Evolutionary conservation across 495 filamentous ascomycete species (phyloP).

Genomic region (Aspergillus bertholletiae): DNA sequence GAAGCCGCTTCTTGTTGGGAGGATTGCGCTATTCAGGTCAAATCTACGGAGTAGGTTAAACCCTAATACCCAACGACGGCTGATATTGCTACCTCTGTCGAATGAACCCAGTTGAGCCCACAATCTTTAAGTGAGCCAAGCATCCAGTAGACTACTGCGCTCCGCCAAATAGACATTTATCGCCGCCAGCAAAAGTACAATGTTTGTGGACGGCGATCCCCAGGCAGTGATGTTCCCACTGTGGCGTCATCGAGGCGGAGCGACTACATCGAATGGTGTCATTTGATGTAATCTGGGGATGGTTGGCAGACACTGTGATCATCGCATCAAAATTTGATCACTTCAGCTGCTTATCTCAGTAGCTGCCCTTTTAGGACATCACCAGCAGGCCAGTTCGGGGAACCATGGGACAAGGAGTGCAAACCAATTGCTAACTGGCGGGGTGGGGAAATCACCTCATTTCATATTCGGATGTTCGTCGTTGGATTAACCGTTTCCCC

Average conservation of each 20-base stretch:
- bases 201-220: neutral
- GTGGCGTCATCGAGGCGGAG: neutral
- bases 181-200: neutral
- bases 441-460: no score
- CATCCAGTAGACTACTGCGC: neutral
- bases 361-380: neutral
- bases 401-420: neutral
- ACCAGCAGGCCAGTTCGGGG: neutral
- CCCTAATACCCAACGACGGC: no score
- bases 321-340: neutral
- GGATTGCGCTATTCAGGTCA: no score
- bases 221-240: neutral
- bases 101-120: no score
- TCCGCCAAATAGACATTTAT: neutral
- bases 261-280: neutral
- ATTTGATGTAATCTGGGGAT: neutral
- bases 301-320: neutral
- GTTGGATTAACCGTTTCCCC: no score
- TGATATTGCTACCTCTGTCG: no score
- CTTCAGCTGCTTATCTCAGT: neutral
- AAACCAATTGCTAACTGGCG: neutral
- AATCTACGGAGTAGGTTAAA: no score
- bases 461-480: no score
- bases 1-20: neutral
- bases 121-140: neutral